phyloP scores from a whole-genome alignment of 1,284 basidiomycete species.

The Irpex rosettiformis region DNA sequence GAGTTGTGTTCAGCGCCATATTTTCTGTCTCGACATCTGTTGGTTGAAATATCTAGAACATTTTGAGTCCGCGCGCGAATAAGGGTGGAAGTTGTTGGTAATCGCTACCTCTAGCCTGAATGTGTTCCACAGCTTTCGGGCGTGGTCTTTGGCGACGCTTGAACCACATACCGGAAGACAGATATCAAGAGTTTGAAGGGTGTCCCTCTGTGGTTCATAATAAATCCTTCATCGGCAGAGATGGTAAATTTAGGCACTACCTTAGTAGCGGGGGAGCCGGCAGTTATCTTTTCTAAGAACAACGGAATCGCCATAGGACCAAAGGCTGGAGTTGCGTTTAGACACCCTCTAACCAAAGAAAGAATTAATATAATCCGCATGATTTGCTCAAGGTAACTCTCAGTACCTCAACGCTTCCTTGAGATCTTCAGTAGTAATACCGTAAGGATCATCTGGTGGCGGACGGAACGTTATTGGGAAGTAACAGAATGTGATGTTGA shows the following conservation, averaged over 20 bases:
- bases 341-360: conserved; percentile 41
- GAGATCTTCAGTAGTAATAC: conserved; percentile 88
- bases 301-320: conserved; percentile 84
- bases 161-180: conserved; percentile 85
- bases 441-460: conserved; percentile 92
- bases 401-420: conserved; percentile 67
- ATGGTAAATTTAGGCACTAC: too few species aligned
- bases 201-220: conserved; percentile 70
- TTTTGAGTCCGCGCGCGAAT: background rate
- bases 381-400: conserved; percentile 2
- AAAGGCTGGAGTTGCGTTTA: conserved; percentile 81
- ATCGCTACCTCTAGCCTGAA: conserved; percentile 78
- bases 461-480: conserved; percentile 98
- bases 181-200: conserved; percentile 67
- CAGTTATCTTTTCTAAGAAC: conserved; percentile 90
- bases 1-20: conserved; percentile 67
- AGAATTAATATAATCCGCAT: background rate
- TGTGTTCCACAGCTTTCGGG: conserved; percentile 80
- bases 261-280: conserved; percentile 83
- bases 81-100: background rate
- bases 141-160: conserved; percentile 54
- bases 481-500: conserved; percentile 97
- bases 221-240: too few species aligned
- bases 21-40: conserved; percentile 72
- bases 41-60: conserved; percentile 81